Evolutionary conservation across 768 basidiomycete genomes (phyloP).

Genomic region (Pseudohyphozyma bogoriensis): DNA sequence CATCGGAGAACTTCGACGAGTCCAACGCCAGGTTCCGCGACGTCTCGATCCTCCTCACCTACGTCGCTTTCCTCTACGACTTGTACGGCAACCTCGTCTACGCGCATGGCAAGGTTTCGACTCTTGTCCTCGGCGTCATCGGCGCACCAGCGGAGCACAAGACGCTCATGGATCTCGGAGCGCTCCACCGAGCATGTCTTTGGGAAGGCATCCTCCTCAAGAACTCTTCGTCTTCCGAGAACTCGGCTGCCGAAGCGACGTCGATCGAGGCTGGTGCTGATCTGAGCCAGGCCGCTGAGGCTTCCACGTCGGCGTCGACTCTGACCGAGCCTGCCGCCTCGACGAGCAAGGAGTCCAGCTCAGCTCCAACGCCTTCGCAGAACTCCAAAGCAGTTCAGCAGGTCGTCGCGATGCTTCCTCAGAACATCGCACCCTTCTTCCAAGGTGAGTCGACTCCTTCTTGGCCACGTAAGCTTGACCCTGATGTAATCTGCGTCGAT

Average conservation of each 20-base stretch:
- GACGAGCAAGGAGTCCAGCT: constrained; percentile 4
- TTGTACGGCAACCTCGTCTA: constrained; percentile 75
- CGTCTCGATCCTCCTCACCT: constrained; percentile 64
- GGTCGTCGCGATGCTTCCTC: constrained; percentile 65
- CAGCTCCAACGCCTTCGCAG: constrained; percentile 30
- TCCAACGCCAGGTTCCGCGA: constrained; percentile 60
- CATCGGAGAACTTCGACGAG: constrained; percentile 43
- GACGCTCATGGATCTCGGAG: constrained; percentile 62
- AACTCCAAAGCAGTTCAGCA: constrained; percentile 72
- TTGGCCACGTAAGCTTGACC: constrained; percentile 16
- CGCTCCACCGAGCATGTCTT: constrained; percentile 66
- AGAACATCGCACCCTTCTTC: constrained; percentile 67
- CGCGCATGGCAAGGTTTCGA: constrained; percentile 65
- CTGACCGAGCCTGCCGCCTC: background rate
- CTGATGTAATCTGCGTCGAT: background rate
- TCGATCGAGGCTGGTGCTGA: background rate
- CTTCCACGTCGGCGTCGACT: background rate
- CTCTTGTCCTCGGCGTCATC: constrained; percentile 62
- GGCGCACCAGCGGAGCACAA: constrained; percentile 55
- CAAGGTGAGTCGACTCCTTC: constrained; percentile 50
- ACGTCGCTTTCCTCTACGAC: constrained; percentile 72
- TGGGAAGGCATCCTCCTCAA: constrained; percentile 65
- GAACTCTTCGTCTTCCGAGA: background rate
- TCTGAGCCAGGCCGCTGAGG: background rate
- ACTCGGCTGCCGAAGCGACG: background rate